phyloP scores from a whole-genome alignment of 495 filamentous ascomycete genomes.

The Podospora tetraspora region DNA sequence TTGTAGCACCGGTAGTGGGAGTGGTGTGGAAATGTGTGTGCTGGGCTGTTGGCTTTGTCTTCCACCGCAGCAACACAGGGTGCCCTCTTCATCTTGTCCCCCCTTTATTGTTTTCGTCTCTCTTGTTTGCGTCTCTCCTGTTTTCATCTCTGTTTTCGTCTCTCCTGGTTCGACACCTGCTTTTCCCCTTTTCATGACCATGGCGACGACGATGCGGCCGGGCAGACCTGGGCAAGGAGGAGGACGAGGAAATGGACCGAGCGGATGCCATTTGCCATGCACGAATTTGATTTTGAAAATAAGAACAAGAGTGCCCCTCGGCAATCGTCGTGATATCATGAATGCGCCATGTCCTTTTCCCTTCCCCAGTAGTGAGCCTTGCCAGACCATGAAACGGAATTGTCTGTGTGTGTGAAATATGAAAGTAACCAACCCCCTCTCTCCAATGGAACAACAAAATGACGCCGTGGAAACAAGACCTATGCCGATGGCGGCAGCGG shows the following conservation, averaged over 20 bases:
- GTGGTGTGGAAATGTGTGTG: background rate
- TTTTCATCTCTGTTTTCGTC: background rate
- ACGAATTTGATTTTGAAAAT: conserved; percentile 3
- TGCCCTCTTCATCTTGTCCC: no score
- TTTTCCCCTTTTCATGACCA: background rate
- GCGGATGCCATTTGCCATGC: background rate
- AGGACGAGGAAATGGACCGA: background rate
- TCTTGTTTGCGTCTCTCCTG: background rate
- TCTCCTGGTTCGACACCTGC: background rate
- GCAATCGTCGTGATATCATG: background rate
- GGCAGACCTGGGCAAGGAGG: background rate
- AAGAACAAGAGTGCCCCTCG: background rate
- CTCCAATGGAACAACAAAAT: background rate
- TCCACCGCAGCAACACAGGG: background rate
- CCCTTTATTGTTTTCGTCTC: background rate
- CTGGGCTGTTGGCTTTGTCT: background rate
- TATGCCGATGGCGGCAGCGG: conserved; percentile 4
- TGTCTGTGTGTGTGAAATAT: background rate
- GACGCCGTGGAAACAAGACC: background rate
- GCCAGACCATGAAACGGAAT: background rate
- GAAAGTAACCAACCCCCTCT: background rate
- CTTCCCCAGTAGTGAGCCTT: background rate
- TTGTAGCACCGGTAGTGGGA: background rate
- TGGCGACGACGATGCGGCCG: background rate
- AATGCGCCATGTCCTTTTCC: background rate